Percentiles rank a stretch among this genome's conserved stretches.
These are phyloP conservation scores for Liquidambar formosana DNA, from an alignment of 164 flowering plant genomes.

Conservation along the genomic window DNA sequence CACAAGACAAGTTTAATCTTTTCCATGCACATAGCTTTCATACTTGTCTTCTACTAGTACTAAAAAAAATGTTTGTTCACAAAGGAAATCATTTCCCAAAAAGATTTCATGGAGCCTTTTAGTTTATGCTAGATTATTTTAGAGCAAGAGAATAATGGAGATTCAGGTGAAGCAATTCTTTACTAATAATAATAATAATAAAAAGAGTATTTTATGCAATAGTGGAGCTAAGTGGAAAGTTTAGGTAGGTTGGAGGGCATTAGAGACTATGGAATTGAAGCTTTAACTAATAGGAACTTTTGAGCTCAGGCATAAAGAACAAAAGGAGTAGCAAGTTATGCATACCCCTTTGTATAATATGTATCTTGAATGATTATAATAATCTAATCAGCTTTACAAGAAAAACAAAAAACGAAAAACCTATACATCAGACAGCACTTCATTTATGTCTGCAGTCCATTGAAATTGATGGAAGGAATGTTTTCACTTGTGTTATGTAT, in stretches of 20 bases:
- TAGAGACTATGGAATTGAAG: not conserved
- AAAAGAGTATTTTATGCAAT: not conserved
- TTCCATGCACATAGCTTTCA: not conserved
- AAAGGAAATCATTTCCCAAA: not conserved
- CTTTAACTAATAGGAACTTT: not conserved
- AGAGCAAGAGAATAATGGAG: not conserved
- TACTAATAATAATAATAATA: not conserved
- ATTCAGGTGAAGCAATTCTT: slow-evolving; percentile 10
- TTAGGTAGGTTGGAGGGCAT: not conserved
- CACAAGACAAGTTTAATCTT: not conserved
- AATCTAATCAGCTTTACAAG: not conserved
- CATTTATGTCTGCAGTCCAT: not conserved
- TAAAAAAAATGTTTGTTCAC: not conserved
- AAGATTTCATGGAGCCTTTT: slow-evolving; percentile 6
- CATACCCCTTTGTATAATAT: not conserved
- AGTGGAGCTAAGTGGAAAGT: not conserved
- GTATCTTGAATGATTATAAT: not conserved
- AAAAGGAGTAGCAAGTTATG: not conserved
- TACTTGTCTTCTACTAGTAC: not conserved
- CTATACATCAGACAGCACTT: not conserved
- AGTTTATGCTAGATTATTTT: slow-evolving; percentile 1
- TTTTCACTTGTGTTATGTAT: not conserved
- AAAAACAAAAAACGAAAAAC: not conserved
- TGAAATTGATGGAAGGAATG: not conserved
- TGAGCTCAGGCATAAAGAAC: not conserved